Evolutionary conservation across 2,329 filamentous ascomycete genomes (phyloP).

Genomic region (Ascochyta lentis): DNA sequence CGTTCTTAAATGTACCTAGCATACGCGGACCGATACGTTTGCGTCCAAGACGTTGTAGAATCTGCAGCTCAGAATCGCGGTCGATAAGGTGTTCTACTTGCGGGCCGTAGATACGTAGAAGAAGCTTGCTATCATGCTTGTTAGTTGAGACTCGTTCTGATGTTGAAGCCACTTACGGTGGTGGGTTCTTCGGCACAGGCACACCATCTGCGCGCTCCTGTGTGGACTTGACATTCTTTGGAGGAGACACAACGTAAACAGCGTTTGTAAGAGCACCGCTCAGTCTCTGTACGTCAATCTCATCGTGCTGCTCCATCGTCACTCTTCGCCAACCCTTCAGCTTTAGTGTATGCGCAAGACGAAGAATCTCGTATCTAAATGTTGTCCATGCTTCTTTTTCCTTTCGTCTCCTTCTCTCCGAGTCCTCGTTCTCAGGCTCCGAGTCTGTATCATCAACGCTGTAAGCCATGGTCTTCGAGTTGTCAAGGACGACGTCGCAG

Average conservation of each 20-base stretch:
- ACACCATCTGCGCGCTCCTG: conserved; percentile 48
- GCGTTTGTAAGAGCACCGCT: conserved; percentile 96
- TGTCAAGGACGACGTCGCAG: conserved; percentile 86
- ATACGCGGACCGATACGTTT: conserved; percentile 94
- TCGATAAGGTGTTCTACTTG: conserved; percentile 97
- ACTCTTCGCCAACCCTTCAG: conserved; percentile 92
- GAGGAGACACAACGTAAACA: conserved; percentile 91
- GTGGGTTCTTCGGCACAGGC: conserved; percentile 54
- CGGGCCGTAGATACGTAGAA: conserved; percentile 91
- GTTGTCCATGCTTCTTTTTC: conserved; percentile 79
- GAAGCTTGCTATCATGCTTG: conserved; percentile 67
- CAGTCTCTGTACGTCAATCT: conserved; percentile 74
- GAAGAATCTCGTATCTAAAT: conserved; percentile 93
- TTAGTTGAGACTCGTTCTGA: conserved; percentile 5
- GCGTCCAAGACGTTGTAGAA: conserved; percentile 81
- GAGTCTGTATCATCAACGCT: conserved; percentile 60
- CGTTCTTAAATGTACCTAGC: conserved; percentile 90
- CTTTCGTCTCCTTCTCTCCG: conserved; percentile 60
- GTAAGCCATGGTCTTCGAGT: conserved; percentile 86
- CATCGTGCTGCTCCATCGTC: conserved; percentile 71
- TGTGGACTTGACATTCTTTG: conserved; percentile 62
- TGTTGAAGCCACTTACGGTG: conserved; percentile 55
- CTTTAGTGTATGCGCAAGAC: conserved; percentile 84
- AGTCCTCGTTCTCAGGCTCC: conserved; percentile 57
- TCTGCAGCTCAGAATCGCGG: conserved; percentile 84